These are phyloP conservation scores for Shiraia sp. DNA, from an alignment of 2,329 filamentous ascomycete genomes.

Conservation along the genomic window DNA sequence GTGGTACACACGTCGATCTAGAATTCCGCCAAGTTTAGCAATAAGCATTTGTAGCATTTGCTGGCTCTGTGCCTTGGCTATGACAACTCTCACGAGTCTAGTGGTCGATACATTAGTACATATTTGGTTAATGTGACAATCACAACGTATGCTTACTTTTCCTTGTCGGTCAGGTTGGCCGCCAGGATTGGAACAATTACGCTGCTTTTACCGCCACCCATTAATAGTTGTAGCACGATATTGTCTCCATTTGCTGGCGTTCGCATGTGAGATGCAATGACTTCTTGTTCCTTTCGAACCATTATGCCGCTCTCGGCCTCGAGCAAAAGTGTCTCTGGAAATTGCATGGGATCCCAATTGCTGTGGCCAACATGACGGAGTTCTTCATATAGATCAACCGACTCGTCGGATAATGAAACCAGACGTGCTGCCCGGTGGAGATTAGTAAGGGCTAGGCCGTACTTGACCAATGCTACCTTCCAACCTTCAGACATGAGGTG, in stretches of 20 bases:
- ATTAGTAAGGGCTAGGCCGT: constrained; percentile 29
- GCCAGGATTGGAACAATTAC: constrained; percentile 38
- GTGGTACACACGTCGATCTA: constrained; percentile 58
- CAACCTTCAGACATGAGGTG: constrained; percentile 17
- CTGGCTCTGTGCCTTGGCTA: constrained; percentile 62
- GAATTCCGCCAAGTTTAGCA: constrained; percentile 58
- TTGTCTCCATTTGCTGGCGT: constrained; percentile 22
- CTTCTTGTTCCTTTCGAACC: constrained; percentile 63
- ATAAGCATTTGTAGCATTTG: constrained; percentile 64
- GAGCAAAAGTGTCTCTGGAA: constrained; percentile 65
- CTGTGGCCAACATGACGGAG: constrained; percentile 56
- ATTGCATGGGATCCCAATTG: constrained; percentile 57
- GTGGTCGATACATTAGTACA: constrained; percentile 42
- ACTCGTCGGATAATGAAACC: constrained; percentile 9
- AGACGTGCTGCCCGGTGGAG: constrained; percentile 35
- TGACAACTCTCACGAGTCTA: constrained; percentile 60
- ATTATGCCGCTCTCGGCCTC: constrained; percentile 67
- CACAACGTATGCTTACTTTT: constrained; percentile 24
- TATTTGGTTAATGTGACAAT: constrained; percentile 51
- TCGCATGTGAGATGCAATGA: constrained; percentile 63
- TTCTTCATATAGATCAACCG: constrained; percentile 35
- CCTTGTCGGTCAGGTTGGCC: constrained; percentile 54
- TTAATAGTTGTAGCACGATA: constrained; percentile 34
- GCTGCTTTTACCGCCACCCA: constrained; percentile 38
- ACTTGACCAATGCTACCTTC: constrained; percentile 24